Base-by-base conservation (phyloP, 2,329 filamentous ascomycete genomes). In the Pleoardoris graminearum region DNA sequence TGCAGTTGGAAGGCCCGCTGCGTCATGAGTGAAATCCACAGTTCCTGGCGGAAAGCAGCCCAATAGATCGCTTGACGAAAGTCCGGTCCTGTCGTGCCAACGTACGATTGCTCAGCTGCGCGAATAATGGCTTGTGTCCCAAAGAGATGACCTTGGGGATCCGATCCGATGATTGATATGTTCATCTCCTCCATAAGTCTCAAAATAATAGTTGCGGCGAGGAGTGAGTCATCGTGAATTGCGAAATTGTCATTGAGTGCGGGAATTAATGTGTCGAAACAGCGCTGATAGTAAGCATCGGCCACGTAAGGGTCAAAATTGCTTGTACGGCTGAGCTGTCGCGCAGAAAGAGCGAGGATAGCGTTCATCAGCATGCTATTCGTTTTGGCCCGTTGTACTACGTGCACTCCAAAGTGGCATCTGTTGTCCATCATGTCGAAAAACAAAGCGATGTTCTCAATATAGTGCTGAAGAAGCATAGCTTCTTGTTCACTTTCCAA, bases 101-200 rank as follows among this genome's bases (percentile, higher is more conserved):
- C 64, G 33, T 71, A 71, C 0, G 63, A 67, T 23, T 68, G 65
- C 46, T 71, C 68, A 11, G 68, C 68, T 12, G 67, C 68, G 19
- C 66, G 65, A 16, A 72, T 71, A 22, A 72, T 69, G 14, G 70
- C 68, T 49, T 73, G 70, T 1, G 69, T 72, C n/a, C 71, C 71
- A 25, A 70, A 69, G 0, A 77, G 55, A 64, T 76, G 67, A 37
- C 74, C 67, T 66, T 69, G 74, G 22, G 60, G 61, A 53, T 75
- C 67, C 37, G 67, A 60, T 35, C 70, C 70, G 23, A 66, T 65
- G 19, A 73, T 63, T 1, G 68, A 69, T 10, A 73, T 75, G 44
- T 76, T 75, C 62, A 75, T 76, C 48, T 77, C 75, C 54, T 77
- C 75, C 19, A 75, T 59, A 8, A 76, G 59, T 10, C 75, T 66